Percentiles rank a stretch among this genome's conserved stretches.
phyloP scores from a whole-genome alignment of 768 basidiomycete genomes.

The Candolleomyces eurysporus region DNA sequence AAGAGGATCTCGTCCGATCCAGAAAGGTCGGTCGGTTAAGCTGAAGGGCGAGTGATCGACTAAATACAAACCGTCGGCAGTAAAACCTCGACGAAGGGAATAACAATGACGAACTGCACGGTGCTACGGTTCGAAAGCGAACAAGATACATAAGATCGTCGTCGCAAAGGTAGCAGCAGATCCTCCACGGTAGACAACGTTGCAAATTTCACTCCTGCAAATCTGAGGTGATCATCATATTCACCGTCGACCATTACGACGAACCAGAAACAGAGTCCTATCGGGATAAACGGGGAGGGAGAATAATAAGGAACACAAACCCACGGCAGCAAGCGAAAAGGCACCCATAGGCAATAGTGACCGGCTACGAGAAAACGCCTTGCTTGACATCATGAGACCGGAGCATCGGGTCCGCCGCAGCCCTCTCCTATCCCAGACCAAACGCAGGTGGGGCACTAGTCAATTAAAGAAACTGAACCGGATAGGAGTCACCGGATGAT shows the following conservation, averaged over 20 bases:
- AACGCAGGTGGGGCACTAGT: too few relatives aligned
- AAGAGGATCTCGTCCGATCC: constrained; percentile 33
- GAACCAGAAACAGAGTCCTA: constrained; percentile 20
- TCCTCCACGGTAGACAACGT: constrained; percentile 31
- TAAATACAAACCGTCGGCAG: constrained; percentile 1
- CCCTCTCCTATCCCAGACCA: constrained; percentile 51
- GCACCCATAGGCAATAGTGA: constrained; percentile 39
- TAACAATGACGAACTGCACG: constrained; percentile 19
- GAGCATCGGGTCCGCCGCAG: constrained; percentile 49
- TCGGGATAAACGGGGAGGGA: background rate
- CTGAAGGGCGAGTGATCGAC: constrained; percentile 38
- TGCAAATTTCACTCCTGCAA: constrained; percentile 31
- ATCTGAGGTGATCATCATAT: constrained; percentile 28
- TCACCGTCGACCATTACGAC: too few relatives aligned
- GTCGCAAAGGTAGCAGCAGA: constrained; percentile 34
- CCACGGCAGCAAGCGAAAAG: constrained; percentile 29
- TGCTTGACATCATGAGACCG: constrained; percentile 35
- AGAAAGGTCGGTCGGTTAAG: constrained; percentile 29
- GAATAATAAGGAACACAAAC: constrained; percentile 7
- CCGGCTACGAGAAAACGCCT: constrained; percentile 37
- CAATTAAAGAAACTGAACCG: too few relatives aligned
- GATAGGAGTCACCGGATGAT: too few relatives aligned
- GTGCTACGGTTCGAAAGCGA: constrained; percentile 35
- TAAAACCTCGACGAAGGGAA: too few relatives aligned
- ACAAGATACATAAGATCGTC: constrained; percentile 35